These are phyloP conservation scores for Millerozyma acaciae DNA, from an alignment of 805 yeast species.

Conservation along the genomic window DNA sequence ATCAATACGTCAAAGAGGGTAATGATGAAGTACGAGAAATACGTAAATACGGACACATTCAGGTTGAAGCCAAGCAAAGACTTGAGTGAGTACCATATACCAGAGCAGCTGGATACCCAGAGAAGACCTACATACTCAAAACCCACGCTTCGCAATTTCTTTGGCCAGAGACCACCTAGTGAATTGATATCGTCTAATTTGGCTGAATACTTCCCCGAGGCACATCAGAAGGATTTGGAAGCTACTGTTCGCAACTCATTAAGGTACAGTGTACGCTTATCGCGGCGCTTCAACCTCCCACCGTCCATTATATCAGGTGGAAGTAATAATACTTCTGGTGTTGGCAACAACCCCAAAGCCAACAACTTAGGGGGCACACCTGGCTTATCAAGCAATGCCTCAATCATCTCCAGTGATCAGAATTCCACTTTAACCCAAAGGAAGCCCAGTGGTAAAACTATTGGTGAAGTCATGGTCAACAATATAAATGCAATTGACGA, in stretches of 20 bases:
- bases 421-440: conserved; percentile 8
- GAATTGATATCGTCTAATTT: conserved; percentile 86
- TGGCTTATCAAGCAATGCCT: conserved; percentile 15
- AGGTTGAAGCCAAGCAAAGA: conserved; percentile 12
- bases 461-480: conserved; percentile 61
- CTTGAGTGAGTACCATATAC: conserved; percentile 20
- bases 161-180: conserved; percentile 91
- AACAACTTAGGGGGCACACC: conserved; percentile 16
- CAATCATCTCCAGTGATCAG: conserved; percentile 9
- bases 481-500: conserved; percentile 55
- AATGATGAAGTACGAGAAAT: conserved; percentile 26
- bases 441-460: conserved; percentile 36
- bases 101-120: conserved; percentile 11
- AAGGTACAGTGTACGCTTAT: conserved; percentile 65
- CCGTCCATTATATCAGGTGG: conserved; percentile 11
- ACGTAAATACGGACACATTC: conserved; percentile 15
- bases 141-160: conserved; percentile 44
- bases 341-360: conserved; percentile 8
- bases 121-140: conserved; percentile 2
- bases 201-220: conserved; percentile 87
- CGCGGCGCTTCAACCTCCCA: conserved; percentile 33
- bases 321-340: conserved; percentile 7
- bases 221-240: conserved; percentile 65
- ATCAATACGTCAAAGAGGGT: conserved; percentile 52
- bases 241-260: conserved; percentile 83